Evolutionary conservation across 1,284 basidiomycete genomes (phyloP).

Genomic region (Mycena citricolor): DNA sequence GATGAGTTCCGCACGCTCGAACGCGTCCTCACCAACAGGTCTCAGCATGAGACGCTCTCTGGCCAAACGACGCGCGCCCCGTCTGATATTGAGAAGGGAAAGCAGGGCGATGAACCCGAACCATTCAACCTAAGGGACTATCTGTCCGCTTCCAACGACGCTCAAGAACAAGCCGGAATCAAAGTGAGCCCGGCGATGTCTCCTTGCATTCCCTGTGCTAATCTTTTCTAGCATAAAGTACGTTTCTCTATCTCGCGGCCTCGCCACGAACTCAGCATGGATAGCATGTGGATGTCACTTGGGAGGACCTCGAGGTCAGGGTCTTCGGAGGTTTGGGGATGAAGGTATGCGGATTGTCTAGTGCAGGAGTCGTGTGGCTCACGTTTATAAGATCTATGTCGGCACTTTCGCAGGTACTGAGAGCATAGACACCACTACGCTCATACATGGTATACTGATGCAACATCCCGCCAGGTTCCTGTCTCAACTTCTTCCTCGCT

Average conservation of each 20-base stretch:
- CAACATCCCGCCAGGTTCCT: conserved; percentile 49
- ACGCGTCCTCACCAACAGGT: conserved; percentile 33
- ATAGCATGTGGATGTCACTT: conserved; percentile 75
- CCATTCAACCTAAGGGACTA: conserved; percentile 76
- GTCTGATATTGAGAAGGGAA: conserved; percentile 51
- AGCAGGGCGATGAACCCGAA: conserved; percentile 30
- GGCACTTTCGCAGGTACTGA: conserved; percentile 56
- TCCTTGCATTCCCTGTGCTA: conserved; percentile 2
- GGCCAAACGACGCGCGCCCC: conserved; percentile 24
- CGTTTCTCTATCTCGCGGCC: conserved; percentile 8
- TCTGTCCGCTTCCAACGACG: conserved; percentile 67
- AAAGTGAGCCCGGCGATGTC: conserved; percentile 31
- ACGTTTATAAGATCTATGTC: conserved; percentile 56
- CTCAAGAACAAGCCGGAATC: conserved; percentile 70
- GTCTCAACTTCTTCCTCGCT: conserved; percentile 54
- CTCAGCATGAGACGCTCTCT: conserved; percentile 24
- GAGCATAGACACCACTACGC: conserved; percentile 2
- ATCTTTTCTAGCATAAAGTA: conserved; percentile 53
- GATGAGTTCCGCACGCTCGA: conserved; percentile 55
- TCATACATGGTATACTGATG: neutral
- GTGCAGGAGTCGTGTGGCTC: neutral
- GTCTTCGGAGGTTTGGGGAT: conserved; percentile 62
- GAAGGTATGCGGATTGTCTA: conserved; percentile 51
- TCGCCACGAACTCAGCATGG: neutral
- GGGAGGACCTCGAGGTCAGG: conserved; percentile 73